phyloP scores from a whole-genome alignment of 306 rosid species.

The Malus sylvestris region DNA sequence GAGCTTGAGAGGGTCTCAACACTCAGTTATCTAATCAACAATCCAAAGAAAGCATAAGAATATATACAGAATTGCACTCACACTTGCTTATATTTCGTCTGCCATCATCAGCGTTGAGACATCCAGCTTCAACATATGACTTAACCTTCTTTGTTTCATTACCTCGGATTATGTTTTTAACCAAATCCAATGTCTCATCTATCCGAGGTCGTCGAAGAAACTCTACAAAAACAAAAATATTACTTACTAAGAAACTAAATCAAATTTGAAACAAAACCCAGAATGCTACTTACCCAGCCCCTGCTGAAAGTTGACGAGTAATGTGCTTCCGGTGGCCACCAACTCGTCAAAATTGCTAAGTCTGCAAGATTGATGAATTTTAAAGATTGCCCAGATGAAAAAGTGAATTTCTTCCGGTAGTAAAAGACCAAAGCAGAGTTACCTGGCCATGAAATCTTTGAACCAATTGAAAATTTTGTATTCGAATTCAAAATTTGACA shows the following conservation, averaged over 20 bases:
- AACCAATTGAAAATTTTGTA: constrained; percentile 31
- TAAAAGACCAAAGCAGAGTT: neutral
- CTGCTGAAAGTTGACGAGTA: constrained; percentile 54
- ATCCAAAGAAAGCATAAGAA: neutral
- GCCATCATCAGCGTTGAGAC: constrained; percentile 41
- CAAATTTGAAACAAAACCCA: no score
- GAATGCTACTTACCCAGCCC: constrained; percentile 48
- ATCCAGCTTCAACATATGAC: constrained; percentile 59
- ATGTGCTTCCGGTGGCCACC: constrained; percentile 49
- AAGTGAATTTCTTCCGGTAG: neutral
- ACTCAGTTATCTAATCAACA: neutral
- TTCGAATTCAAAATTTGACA: neutral
- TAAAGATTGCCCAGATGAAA: constrained; percentile 10
- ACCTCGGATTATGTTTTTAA: constrained; percentile 39
- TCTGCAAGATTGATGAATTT: constrained; percentile 28
- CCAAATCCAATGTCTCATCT: constrained; percentile 43
- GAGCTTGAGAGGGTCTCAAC: neutral
- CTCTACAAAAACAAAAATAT: constrained; percentile 30
- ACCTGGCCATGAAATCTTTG: constrained; percentile 68
- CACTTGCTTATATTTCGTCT: constrained; percentile 41
- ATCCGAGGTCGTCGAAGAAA: constrained; percentile 54
- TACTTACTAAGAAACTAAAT: neutral
- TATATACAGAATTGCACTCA: constrained; percentile 8
- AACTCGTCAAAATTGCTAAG: constrained; percentile 56
- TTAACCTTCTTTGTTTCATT: constrained; percentile 49